phyloP scores from a whole-genome alignment of 2,329 filamentous ascomycete species.

The Fusarium kyushuense region DNA sequence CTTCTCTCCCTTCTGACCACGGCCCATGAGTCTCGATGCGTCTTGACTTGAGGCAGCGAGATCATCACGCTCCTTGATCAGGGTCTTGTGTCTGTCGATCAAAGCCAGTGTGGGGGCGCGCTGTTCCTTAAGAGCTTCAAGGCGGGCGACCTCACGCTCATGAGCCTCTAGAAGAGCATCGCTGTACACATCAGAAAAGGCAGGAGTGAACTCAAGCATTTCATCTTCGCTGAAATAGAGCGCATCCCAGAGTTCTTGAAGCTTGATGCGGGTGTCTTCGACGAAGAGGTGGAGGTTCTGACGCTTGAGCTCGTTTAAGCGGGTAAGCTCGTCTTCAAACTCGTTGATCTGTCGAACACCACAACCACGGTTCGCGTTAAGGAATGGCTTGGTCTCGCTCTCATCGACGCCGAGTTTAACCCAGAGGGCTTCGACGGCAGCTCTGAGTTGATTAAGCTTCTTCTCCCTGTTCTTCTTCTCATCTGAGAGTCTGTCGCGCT shows the following conservation, averaged over 20 bases:
- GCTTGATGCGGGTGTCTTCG: constrained; percentile 88
- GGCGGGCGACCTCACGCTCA: constrained; percentile 86
- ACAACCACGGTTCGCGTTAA: constrained; percentile 89
- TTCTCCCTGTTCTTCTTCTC: constrained; percentile 90
- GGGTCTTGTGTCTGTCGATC: constrained; percentile 83
- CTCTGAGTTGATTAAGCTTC: constrained; percentile 78
- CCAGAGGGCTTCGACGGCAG: constrained; percentile 88
- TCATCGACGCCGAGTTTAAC: constrained; percentile 87
- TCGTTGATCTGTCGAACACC: constrained; percentile 94
- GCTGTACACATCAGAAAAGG: constrained; percentile 96
- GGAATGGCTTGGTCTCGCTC: constrained; percentile 83
- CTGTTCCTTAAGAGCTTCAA: constrained; percentile 87
- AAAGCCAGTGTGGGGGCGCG: constrained; percentile 85
- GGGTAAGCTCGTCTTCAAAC: constrained; percentile 88
- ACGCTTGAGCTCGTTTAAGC: constrained; percentile 91
- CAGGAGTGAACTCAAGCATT: constrained; percentile 97
- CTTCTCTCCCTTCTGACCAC: constrained; percentile 91
- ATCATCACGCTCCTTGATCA: constrained; percentile 88
- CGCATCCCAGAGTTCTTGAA: constrained; percentile 95
- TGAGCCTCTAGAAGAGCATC: constrained; percentile 95
- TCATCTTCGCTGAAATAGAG: constrained; percentile 97
- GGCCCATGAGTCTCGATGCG: constrained; percentile 90
- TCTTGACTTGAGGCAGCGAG: constrained; percentile 93
- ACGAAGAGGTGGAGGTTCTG: constrained; percentile 97
- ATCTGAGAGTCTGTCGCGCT: constrained; percentile 84